Evolutionary conservation across 2,329 filamentous ascomycete genomes (phyloP), one percentile per base, ranked within the genome.

Genomic region (Fusarium dimerum): DNA sequence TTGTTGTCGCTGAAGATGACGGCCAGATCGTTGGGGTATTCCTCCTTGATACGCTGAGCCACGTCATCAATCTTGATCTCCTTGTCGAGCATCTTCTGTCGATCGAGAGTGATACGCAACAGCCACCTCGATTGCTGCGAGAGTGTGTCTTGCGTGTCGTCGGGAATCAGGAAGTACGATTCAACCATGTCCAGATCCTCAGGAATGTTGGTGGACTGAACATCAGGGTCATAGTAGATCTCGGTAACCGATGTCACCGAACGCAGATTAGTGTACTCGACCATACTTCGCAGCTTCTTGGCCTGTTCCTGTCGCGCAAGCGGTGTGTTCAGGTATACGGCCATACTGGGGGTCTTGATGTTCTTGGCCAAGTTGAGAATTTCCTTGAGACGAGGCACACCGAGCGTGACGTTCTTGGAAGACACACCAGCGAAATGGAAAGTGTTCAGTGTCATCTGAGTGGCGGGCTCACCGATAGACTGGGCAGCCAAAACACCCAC

Each of bases 391-490:
- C 94, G 93, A 41, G 94, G 94, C 41, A 99, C 94, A 91, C 94
- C 94, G 45, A 99, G 87, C 1, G 94, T 99, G 50, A 99, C 93
- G 81, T 99, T 99, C 87, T 99, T 99, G 20, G 93, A 96, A 38
- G 95, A 96, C 55, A 99, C 92, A 96, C 94, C 94, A 73, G 94
- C 92, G 73, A 99, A 99, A 81, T 99, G 94, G 88, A 99, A 99
- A 20, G 94, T 99, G 78, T 99, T 99, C 55, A 99, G 78, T 1
- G 94, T 99, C 94, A 99, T 99, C 79, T 99, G 94, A 1, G 94
- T 99, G 18, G 94, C 95, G 40, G 94, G 94, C 74, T 99, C 94
- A 77, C 94, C 94, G 70, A 99, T 99, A 32, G 94, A 99, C 76
- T 99, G 94, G 7, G 95, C 94, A 58, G 94, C 94, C 66, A 99